These are phyloP conservation scores for Pythium plurisporium DNA, from an alignment of 352 stramenopile species.

Conservation along the genomic window DNA sequence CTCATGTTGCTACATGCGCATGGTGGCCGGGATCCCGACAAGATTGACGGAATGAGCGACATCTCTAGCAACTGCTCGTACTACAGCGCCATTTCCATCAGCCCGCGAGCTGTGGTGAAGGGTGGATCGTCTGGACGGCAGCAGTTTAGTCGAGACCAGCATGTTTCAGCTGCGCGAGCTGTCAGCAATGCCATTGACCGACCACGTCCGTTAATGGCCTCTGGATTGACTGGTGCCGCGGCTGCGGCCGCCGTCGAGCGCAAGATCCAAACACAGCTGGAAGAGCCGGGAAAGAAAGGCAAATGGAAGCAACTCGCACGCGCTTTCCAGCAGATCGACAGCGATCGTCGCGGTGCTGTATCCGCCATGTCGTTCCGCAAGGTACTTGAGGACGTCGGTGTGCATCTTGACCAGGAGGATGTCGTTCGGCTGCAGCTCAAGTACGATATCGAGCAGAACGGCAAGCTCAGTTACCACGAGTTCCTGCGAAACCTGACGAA, in stretches of 20 bases:
- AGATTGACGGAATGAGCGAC: conserved; percentile 57
- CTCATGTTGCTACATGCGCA: conserved; percentile 56
- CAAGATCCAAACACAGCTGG: conserved; percentile 57
- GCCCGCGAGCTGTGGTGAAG: conserved; percentile 36
- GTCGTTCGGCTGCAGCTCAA: conserved; percentile 65
- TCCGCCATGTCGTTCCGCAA: conserved; percentile 50
- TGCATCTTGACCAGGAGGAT: conserved; percentile 57
- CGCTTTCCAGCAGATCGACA: conserved; percentile 63
- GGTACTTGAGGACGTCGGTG: conserved; percentile 47
- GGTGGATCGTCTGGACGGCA: background rate
- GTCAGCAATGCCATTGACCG: conserved; percentile 47
- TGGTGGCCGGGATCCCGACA: conserved; percentile 60
- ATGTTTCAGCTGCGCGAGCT: conserved; percentile 37
- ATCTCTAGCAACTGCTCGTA: conserved; percentile 75
- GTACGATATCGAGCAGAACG: conserved; percentile 72
- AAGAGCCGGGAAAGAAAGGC: conserved; percentile 31
- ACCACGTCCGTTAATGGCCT: conserved; percentile 2
- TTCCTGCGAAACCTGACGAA: conserved; percentile 61
- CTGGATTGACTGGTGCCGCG: conserved; percentile 23
- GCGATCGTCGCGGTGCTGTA: conserved; percentile 41
- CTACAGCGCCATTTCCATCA: conserved; percentile 69
- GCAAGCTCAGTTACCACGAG: conserved; percentile 58
- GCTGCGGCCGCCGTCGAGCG: conserved; percentile 43
- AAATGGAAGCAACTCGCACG: conserved; percentile 58
- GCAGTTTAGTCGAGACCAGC: conserved; percentile 23